These are phyloP conservation scores for Cystofilobasidium ferigula DNA, from an alignment of 768 basidiomycete genomes.

Conservation along the genomic window DNA sequence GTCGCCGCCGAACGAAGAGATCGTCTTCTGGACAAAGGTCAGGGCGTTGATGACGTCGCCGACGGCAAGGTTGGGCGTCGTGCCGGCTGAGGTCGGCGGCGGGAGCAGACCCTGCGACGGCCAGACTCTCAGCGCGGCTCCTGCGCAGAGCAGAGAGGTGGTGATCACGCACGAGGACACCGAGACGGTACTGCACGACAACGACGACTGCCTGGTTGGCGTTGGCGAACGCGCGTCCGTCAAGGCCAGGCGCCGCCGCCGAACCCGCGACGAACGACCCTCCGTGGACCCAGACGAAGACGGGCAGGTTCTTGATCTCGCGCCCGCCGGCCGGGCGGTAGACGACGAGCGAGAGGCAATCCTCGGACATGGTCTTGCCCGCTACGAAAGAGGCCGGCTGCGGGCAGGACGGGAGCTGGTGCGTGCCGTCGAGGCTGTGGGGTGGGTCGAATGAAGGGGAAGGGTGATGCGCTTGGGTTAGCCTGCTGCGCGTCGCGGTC, in stretches of 20 bases:
- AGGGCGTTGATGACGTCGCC: constrained; percentile 19
- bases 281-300: constrained; percentile 19
- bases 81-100: not conserved
- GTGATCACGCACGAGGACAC: constrained; percentile 8
- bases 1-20: constrained; percentile 14
- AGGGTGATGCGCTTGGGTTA: not conserved
- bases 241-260: constrained; percentile 15
- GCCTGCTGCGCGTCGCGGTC: no score
- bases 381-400: constrained; percentile 7
- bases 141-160: not conserved
- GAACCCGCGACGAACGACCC: constrained; percentile 23
- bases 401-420: constrained; percentile 20
- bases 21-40: not conserved
- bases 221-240: constrained; percentile 1
- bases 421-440: constrained; percentile 16
- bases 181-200: constrained; percentile 22
- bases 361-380: not conserved
- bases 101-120: no score
- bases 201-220: constrained; percentile 14
- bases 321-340: constrained; percentile 6
- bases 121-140: not conserved
- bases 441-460: not conserved
- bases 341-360: constrained; percentile 16
- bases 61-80: constrained; percentile 12
- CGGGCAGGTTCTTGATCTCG: constrained; percentile 4